Evolutionary conservation across 2,329 filamentous ascomycete species (phyloP).

Genomic region (Cordyceps cateniannulata): DNA sequence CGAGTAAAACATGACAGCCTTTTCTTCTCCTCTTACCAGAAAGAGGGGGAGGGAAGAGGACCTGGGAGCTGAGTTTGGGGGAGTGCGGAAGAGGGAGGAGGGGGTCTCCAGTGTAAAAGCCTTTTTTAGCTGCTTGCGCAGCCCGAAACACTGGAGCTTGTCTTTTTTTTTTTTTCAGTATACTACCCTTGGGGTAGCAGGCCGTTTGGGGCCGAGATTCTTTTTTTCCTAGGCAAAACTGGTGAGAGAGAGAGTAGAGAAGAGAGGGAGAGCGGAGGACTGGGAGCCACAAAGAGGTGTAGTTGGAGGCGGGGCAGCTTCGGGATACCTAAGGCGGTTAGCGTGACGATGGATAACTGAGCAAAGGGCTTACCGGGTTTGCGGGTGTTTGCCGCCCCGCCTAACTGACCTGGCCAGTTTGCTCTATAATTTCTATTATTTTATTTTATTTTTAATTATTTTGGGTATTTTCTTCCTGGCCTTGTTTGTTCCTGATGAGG

Average conservation of each 20-base stretch:
- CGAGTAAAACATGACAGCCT: background rate
- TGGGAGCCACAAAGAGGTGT: background rate
- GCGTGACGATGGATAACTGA: background rate
- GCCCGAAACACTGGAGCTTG: background rate
- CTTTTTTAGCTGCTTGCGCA: constrained; percentile 8
- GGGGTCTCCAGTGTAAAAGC: background rate
- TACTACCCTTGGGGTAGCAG: constrained; percentile 8
- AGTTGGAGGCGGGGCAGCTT: background rate
- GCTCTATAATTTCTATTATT: background rate
- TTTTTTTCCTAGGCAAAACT: background rate
- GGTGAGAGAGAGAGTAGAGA: background rate
- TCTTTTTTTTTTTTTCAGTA: background rate
- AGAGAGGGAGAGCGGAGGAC: background rate
- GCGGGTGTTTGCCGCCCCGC: background rate
- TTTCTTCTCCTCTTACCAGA: background rate
- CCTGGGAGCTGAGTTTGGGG: background rate
- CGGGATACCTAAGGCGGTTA: constrained; percentile 1
- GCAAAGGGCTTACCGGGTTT: background rate
- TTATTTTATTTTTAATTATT: background rate
- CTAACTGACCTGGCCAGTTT: background rate
- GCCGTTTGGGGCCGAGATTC: constrained; percentile 3
- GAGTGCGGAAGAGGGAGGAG: background rate
- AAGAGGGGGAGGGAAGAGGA: background rate
- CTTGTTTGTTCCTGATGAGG: background rate
- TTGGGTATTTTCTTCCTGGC: background rate